These are phyloP conservation scores for Trapa incisa DNA, from an alignment of 345 rosid species.

Conservation along the genomic window DNA sequence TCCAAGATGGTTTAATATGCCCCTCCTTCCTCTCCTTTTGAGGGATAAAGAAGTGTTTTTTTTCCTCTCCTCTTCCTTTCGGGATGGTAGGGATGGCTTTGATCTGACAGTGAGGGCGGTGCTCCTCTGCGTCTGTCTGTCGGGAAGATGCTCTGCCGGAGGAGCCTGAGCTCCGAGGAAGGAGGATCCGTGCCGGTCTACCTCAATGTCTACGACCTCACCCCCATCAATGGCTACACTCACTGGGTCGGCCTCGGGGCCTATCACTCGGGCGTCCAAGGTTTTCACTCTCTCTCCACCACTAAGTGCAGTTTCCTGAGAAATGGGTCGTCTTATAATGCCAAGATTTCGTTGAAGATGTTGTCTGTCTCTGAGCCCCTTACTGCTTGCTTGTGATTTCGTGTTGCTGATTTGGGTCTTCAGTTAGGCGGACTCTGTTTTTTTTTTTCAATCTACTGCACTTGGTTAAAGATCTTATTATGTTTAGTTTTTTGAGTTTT, in stretches of 20 bases:
- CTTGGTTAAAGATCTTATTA: too few species aligned
- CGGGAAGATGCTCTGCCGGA: conserved; percentile 56
- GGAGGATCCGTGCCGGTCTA: conserved; percentile 79
- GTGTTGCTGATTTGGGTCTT: too few species aligned
- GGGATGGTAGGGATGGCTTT: neutral
- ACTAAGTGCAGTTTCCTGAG: neutral
- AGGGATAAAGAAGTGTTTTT: neutral
- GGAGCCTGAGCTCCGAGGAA: conserved; percentile 24
- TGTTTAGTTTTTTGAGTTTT: neutral
- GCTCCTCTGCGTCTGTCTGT: neutral
- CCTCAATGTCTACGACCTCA: conserved; percentile 93
- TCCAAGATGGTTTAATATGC: neutral
- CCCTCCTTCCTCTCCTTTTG: neutral
- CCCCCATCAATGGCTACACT: conserved; percentile 87
- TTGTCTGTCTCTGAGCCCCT: too few species aligned
- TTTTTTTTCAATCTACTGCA: neutral
- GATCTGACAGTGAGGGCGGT: neutral
- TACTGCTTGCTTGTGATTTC: too few species aligned
- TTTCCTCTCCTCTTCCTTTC: too few species aligned
- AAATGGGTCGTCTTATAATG: too few species aligned
- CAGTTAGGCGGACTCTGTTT: too few species aligned
- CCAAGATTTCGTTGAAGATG: too few species aligned
- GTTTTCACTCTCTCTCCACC: conserved; percentile 15
- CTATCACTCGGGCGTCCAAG: conserved; percentile 97
- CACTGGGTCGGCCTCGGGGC: conserved; percentile 98